Base-by-base conservation (phyloP, 768 basidiomycete genomes). In the Suillus americanus region DNA sequence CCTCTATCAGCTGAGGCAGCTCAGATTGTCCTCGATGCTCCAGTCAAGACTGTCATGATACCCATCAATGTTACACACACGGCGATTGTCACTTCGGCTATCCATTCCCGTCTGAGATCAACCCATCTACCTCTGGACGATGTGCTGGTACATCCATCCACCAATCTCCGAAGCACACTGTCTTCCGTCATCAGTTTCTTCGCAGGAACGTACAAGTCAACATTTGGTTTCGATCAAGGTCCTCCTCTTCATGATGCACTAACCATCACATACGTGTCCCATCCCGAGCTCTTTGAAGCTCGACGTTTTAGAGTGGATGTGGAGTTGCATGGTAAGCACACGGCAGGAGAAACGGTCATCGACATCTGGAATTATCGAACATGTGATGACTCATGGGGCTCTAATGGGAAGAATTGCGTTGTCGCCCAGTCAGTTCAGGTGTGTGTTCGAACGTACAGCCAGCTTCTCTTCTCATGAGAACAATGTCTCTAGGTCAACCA, bases 11-110 rank as follows among this genome's bases (percentile, higher is more conserved):
- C 92, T 9, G 91, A 95, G 73, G 91, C 94, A 3, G 84, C 89
- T 2, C 89, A 92, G 69, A 93, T 95, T 60, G 90, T 95, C 13
- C 74, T 94, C 51, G 81, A 94, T 70, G 82, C 81, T 6, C 88
- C 90, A 3, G 79, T 92, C 8, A 88, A 85, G 78, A 85, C 79
- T 35, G 77, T 79, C 18, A 94, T 94, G 93, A 85, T 94, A 33
- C 92, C 92, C 0, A 84, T 97, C 68, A 95, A 97, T 70, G 90
- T 95, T 20, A 92, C 94, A 3, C 95, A 96, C 73, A 89, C 86
- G 0, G 92, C 91, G 3, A 90, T 96, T 66, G 89, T 92, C 51
- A 89, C 86, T 3, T 72, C 77, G 25, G 70, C 75, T 12, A 77
- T 89, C 38, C 89, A 89, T 67, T 64, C 76, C 0, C 76, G 78